Evolutionary conservation across 345 rosid species (phyloP), one percentile per base, ranked within the genome.

Genomic region (Gossypium ekmanianum): DNA sequence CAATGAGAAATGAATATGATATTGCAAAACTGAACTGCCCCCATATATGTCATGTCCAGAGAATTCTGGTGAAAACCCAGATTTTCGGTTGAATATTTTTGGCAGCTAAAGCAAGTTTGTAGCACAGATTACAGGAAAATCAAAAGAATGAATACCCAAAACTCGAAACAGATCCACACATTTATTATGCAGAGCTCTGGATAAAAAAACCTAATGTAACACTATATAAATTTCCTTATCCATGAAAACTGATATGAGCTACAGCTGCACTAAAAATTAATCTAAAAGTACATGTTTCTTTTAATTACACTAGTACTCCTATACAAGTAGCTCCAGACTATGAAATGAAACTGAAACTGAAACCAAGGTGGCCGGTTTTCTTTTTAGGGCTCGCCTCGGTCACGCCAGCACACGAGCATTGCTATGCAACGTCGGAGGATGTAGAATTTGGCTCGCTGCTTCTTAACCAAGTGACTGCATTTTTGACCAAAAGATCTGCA

Each of bases 341-440:
- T 9, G 20, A 48, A 51, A 34, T 34, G 41, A 34, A 34, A 34
- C 7, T 34, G 39, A 34, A 45, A 20, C 1, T 3, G 13, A 57
- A 20, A 10, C 45, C 17, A 63, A 66, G 55, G 16, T 20, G 65
- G 29, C 27, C 64, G 41, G 41, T 34, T 34, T 20, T 57, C 18
- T 11, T 13, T 8, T 67, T 27, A 78, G 54, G 75, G 61, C 1
- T 78, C 84, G 57, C 75, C 82, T 9, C 85, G 87, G 66, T 85
- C 90, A 43, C 84, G 92, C 80, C 91, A 89, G 72, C 97, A 91
- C 61, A 91, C 75, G 39, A 91, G 87, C 90, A 91, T 87, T 27
- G 94, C 90, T 45, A 91, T 82, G 85, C 97, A 91, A 61, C 94
- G 91, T 62, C 94, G 88, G 75, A 91, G 86, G 83, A 91, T 88